phyloP scores from a whole-genome alignment of 768 basidiomycete genomes.

The Trametes villosa region DNA sequence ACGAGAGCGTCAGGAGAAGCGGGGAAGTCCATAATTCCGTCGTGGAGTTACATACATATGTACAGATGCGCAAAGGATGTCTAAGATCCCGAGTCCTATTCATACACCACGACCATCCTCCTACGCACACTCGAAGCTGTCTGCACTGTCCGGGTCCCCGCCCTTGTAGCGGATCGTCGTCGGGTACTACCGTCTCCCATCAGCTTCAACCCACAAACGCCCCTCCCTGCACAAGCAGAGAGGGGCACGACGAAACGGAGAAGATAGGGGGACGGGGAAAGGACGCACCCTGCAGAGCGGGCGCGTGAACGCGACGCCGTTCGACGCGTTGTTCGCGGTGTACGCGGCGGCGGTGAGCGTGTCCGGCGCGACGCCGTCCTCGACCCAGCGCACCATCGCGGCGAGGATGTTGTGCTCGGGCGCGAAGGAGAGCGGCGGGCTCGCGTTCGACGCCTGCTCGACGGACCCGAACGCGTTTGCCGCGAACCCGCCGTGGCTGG shows the following conservation, averaged over 20 bases:
- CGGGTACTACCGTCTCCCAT: constrained; percentile 16
- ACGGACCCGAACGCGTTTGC: constrained; percentile 35
- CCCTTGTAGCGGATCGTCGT: constrained; percentile 6
- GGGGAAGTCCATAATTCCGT: no score
- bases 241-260: not conserved
- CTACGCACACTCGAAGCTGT: constrained; percentile 17
- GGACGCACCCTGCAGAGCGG: constrained; percentile 28
- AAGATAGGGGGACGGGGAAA: not conserved
- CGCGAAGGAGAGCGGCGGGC: constrained; percentile 27
- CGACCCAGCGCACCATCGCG: constrained; percentile 40
- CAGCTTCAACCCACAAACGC: not conserved
- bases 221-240: not conserved
- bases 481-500: constrained; percentile 28
- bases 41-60: no score
- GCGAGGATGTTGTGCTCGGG: constrained; percentile 33
- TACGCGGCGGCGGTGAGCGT: constrained; percentile 28
- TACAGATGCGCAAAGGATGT: no score
- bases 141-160: constrained; percentile 11
- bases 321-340: constrained; percentile 23
- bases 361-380: constrained; percentile 35
- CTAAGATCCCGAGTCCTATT: no score
- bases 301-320: constrained; percentile 27
- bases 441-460: constrained; percentile 26
- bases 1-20: no score
- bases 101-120: not conserved